Evolutionary conservation across 768 basidiomycete genomes (phyloP).

Genomic region (Aureoboletus auriporus): DNA sequence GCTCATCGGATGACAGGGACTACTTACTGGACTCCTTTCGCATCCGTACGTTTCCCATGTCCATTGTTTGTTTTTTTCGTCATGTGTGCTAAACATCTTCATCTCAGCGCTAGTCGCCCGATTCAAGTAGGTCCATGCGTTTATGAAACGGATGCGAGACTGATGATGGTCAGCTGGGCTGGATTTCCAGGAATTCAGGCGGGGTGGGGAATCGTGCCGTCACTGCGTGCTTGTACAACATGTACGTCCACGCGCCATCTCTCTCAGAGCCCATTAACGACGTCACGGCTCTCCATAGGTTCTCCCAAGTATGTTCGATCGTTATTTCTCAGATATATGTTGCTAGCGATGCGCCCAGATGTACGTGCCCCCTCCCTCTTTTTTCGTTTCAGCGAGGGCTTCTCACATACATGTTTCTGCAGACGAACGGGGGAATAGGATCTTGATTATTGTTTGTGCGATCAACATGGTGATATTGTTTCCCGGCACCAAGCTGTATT

Average conservation of each 20-base stretch:
- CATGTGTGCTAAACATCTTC: neutral
- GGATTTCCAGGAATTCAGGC: constrained; percentile 59
- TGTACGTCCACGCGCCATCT: constrained; percentile 25
- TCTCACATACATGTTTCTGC: neutral
- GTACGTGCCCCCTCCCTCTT: constrained; percentile 26
- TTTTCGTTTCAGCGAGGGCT: no score
- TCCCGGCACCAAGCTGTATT: constrained; percentile 50
- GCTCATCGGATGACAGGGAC: neutral
- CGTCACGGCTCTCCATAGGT: constrained; percentile 18
- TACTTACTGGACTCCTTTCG: constrained; percentile 42
- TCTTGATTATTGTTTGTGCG: constrained; percentile 46
- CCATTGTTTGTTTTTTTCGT: neutral
- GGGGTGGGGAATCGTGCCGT: constrained; percentile 57
- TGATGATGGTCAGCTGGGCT: constrained; percentile 37
- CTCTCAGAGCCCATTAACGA: no score
- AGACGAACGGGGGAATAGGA: constrained; percentile 57
- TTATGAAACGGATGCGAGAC: neutral
- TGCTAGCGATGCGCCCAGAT: constrained; percentile 51
- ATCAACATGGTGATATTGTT: constrained; percentile 54
- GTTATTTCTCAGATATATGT: constrained; percentile 57
- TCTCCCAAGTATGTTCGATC: constrained; percentile 40
- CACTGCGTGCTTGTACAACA: constrained; percentile 57
- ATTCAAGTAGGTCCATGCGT: constrained; percentile 33
- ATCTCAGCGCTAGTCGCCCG: constrained; percentile 40
- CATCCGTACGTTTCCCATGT: constrained; percentile 33